A percentile compares a stretch with the other conserved stretches of the same genome.
phyloP scores from a whole-genome alignment of 202 grass and related monocot genomes.

The Hordeum pubiflorum region DNA sequence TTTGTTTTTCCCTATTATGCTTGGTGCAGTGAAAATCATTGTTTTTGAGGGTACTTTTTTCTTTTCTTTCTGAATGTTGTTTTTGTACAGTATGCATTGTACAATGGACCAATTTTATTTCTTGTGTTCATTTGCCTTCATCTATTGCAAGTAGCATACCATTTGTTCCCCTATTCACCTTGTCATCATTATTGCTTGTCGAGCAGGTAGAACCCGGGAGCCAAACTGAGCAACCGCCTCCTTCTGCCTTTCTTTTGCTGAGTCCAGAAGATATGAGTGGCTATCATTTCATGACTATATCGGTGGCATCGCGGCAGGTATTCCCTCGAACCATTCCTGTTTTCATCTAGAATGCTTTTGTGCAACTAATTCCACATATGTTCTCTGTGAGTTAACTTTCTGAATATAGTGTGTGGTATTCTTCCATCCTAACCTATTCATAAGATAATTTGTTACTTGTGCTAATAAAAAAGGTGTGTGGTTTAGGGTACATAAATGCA shows the following conservation, averaged over 20 bases:
- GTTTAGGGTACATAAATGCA: background rate
- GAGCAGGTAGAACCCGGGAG: slow-evolving; percentile 93
- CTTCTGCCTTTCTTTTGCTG: slow-evolving; percentile 79
- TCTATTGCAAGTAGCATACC: background rate
- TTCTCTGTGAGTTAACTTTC: slow-evolving; percentile 1
- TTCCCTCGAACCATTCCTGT: slow-evolving; percentile 29
- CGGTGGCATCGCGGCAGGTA: slow-evolving; percentile 90
- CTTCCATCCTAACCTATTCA: background rate
- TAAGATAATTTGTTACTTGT: background rate
- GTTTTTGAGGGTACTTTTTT: background rate
- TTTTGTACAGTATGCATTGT: background rate
- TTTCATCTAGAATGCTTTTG: slow-evolving; percentile 22
- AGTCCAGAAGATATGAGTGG: slow-evolving; percentile 76
- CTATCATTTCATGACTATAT: slow-evolving; percentile 81
- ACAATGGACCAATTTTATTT: background rate
- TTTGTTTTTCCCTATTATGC: background rate
- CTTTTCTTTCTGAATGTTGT: background rate
- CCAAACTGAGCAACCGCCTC: slow-evolving; percentile 93
- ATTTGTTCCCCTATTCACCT: background rate
- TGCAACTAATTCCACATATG: background rate
- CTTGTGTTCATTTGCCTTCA: background rate
- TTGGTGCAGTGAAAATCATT: background rate
- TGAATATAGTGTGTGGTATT: background rate
- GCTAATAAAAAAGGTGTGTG: background rate
- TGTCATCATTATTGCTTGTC: background rate